Base-by-base conservation (phyloP, 1,284 basidiomycete species). In the Heterobasidion irregulare region DNA sequence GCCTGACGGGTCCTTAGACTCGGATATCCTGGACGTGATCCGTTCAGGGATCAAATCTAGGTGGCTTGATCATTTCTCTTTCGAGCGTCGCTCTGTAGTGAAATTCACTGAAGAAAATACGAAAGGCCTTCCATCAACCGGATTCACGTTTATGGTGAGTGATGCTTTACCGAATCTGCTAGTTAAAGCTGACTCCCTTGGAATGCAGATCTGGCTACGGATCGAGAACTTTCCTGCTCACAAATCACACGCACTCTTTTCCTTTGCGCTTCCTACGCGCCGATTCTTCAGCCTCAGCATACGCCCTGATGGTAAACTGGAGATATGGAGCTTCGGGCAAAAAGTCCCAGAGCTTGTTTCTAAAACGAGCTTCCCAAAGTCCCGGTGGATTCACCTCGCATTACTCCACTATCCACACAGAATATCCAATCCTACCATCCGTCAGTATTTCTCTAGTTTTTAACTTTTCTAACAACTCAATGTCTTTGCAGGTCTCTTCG, bases 41-140 rank as follows among this genome's bases (percentile, higher is more conserved):
- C 78, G 85, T 8, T 74, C 78, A 36, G 80, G 79, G 0, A 82
- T 87, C 75, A 84, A 79, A 65, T 80, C 82, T 47, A 76, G 80
- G 34, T 90, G 87, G 88, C 79, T 84, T 0, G 78, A 82, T 57
- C 88, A 91, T 62, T 78, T 90, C 58, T 86, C 82, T 3, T 69
- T 91, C 59, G 81, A 82, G 64, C 74, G 75, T 2, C 65, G 70
- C 6, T 78, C 84, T 2, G 69, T 76, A 2, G 60, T 89, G 2
- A 69, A 73, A 2, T 63, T 82, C 18, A 66, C 66, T 0, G 75
- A 81, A 49, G 70, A 72, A 34, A 67, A 64, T 33, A 63, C 68
- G 46, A 77, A 74, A 55, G 77, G 78, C 0, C 63, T 89, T 48
- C 83, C 86, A 0, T 62, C 70, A 0, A 68, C 75, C 6, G 87